Evolutionary conservation across 2,329 filamentous ascomycete species (phyloP).

Genomic region (Fusarium brachygibbosum): DNA sequence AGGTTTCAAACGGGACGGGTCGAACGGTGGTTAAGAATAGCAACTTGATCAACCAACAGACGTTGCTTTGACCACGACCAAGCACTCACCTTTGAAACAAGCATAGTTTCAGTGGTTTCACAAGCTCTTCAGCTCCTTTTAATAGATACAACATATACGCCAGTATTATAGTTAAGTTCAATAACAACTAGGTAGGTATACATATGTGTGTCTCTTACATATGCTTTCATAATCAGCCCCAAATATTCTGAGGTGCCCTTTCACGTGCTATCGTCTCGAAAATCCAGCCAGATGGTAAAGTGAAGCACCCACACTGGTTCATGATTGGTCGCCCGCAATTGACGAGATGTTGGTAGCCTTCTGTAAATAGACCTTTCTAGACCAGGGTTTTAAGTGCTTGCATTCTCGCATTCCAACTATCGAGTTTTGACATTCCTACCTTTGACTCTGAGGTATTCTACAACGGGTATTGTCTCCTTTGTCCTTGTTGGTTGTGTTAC

Average conservation of each 20-base stretch:
- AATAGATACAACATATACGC: neutral
- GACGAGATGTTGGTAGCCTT: constrained; percentile 17
- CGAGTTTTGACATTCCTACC: constrained; percentile 9
- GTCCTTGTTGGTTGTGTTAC: neutral
- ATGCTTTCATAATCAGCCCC: neutral
- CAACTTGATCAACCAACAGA: neutral
- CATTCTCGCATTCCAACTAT: constrained; percentile 24
- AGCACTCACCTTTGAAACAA: constrained; percentile 15
- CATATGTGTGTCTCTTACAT: constrained; percentile 2
- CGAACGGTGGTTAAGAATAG: constrained; percentile 13
- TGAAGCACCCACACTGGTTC: constrained; percentile 14
- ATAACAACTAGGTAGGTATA: neutral
- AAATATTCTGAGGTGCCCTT: neutral
- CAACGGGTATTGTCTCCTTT: neutral
- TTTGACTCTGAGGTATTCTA: constrained; percentile 1
- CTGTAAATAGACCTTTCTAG: constrained; percentile 37
- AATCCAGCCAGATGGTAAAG: constrained; percentile 38
- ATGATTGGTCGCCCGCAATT: constrained; percentile 40
- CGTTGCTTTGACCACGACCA: neutral
- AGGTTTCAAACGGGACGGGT: constrained; percentile 16
- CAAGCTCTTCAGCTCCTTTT: constrained; percentile 3
- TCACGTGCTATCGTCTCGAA: constrained; percentile 23
- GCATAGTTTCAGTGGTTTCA: constrained; percentile 6
- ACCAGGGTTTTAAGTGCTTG: constrained; percentile 50
- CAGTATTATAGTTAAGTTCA: neutral